A percentile compares a stretch with the other conserved stretches of the same genome.
phyloP scores from a whole-genome alignment of 2,329 filamentous ascomycete genomes.

The Mariannaea sp. region DNA sequence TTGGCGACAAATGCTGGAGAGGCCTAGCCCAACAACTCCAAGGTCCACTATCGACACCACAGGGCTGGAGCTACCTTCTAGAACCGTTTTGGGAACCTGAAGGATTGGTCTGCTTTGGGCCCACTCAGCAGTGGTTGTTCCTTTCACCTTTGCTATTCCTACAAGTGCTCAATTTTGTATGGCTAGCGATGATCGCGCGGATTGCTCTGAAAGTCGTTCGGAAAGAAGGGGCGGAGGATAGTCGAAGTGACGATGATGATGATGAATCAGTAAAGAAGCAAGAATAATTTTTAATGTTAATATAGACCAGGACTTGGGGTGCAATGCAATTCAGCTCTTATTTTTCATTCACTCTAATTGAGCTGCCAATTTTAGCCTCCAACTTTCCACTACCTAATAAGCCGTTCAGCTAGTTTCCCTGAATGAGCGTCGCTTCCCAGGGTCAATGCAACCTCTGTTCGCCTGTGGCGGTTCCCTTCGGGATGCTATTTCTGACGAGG shows the following conservation, averaged over 20 bases:
- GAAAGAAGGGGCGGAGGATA: slow-evolving; percentile 16
- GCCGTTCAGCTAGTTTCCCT: too few relatives aligned
- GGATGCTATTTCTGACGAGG: too few relatives aligned
- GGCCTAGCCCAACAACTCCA: not conserved
- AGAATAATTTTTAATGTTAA: not conserved
- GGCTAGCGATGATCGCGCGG: slow-evolving; percentile 21
- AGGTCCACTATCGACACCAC: slow-evolving; percentile 5
- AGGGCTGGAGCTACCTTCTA: slow-evolving; percentile 11
- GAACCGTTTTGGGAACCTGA: slow-evolving; percentile 15
- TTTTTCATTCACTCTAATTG: too few relatives aligned
- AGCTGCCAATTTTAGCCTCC: too few relatives aligned
- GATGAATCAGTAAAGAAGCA: slow-evolving; percentile 6
- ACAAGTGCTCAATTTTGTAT: slow-evolving; percentile 15
- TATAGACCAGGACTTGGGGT: too few relatives aligned
- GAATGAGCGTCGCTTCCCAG: too few relatives aligned
- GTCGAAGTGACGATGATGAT: slow-evolving; percentile 20
- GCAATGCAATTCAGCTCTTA: too few relatives aligned
- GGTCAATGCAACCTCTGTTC: too few relatives aligned
- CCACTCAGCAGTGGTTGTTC: slow-evolving; percentile 13
- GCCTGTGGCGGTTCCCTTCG: too few relatives aligned
- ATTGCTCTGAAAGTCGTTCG: slow-evolving; percentile 15
- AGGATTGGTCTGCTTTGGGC: slow-evolving; percentile 16
- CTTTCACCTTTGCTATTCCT: slow-evolving; percentile 15
- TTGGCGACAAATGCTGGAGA: slow-evolving; percentile 12
- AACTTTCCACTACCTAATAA: too few relatives aligned